phyloP scores from a whole-genome alignment of 306 rosid species.

The Lupinus albus region DNA sequence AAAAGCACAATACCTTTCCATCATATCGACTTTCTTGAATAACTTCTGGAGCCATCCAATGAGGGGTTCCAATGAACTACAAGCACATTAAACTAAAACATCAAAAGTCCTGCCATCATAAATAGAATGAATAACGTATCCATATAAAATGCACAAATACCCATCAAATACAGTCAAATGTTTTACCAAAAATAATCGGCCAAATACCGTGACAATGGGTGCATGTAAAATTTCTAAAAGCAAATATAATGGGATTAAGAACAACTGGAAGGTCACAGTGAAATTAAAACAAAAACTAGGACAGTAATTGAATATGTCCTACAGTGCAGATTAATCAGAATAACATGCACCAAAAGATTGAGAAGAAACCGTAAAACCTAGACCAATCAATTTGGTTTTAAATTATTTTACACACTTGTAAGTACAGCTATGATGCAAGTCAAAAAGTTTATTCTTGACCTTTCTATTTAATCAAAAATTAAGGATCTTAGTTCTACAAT shows the following conservation, averaged over 20 bases:
- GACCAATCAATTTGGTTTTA: constrained; percentile 10
- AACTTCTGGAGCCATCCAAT: constrained; percentile 99
- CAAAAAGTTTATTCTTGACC: constrained; percentile 15
- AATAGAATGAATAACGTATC: constrained; percentile 22
- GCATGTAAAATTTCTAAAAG: constrained; percentile 16
- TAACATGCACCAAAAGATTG: constrained; percentile 29
- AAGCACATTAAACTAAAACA: constrained; percentile 44
- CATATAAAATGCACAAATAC: constrained; percentile 28
- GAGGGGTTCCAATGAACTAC: constrained; percentile 98
- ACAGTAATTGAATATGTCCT: constrained; percentile 8
- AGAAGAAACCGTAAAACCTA: background rate
- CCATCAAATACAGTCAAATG: constrained; percentile 33
- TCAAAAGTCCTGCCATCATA: constrained; percentile 37
- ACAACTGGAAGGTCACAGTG: constrained; percentile 3
- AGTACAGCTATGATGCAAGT: constrained; percentile 16
- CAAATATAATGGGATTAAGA: constrained; percentile 18
- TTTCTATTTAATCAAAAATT: constrained; percentile 21
- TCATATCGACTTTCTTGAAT: constrained; percentile 99
- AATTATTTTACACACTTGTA: constrained; percentile 18
- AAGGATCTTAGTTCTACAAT: constrained; percentile 17
- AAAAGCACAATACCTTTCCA: constrained; percentile 71
- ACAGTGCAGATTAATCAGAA: constrained; percentile 28
- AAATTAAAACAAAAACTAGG: constrained; percentile 20
- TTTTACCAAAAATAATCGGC: background rate
- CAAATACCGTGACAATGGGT: constrained; percentile 5